phyloP scores from a whole-genome alignment of 345 rosid genomes.

The Adansonia digitata region DNA sequence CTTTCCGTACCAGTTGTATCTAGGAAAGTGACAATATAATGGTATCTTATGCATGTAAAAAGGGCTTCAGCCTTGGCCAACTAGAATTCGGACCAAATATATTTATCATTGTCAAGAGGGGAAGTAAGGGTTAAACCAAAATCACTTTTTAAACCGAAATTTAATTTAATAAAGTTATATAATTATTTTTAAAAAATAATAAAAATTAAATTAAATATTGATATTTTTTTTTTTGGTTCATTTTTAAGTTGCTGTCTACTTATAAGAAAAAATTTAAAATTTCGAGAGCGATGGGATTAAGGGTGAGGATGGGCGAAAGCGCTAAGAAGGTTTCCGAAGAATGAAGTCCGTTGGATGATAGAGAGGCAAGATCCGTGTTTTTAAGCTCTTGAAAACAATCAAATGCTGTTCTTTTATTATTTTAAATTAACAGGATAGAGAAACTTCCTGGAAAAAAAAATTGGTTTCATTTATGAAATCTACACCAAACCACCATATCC shows the following conservation, averaged over 20 bases:
- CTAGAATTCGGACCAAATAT: slow-evolving; percentile 6
- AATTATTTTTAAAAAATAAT: too few relatives aligned
- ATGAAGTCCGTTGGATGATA: background rate
- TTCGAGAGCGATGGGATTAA: background rate
- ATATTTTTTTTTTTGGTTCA: too few relatives aligned
- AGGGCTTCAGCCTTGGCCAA: background rate
- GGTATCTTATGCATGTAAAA: background rate
- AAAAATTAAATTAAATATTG: too few relatives aligned
- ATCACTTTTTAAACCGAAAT: too few relatives aligned
- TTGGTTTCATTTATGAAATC: background rate
- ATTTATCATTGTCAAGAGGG: background rate
- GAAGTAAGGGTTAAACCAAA: background rate
- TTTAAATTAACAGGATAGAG: too few relatives aligned
- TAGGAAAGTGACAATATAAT: slow-evolving; percentile 8
- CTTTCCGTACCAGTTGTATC: slow-evolving; percentile 4
- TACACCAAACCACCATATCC: slow-evolving; percentile 31
- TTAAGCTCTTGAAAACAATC: background rate
- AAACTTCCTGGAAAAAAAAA: slow-evolving; percentile 35
- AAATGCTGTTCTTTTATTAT: background rate
- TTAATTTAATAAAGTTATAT: too few relatives aligned
- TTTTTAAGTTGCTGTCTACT: too few relatives aligned
- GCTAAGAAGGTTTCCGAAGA: slow-evolving; percentile 16
- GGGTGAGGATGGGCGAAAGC: slow-evolving; percentile 26
- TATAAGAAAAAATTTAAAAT: too few relatives aligned
- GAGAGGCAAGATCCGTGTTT: background rate